phyloP scores from a whole-genome alignment of 2,329 filamentous ascomycete genomes.

The Ophiostoma perfectum region DNA sequence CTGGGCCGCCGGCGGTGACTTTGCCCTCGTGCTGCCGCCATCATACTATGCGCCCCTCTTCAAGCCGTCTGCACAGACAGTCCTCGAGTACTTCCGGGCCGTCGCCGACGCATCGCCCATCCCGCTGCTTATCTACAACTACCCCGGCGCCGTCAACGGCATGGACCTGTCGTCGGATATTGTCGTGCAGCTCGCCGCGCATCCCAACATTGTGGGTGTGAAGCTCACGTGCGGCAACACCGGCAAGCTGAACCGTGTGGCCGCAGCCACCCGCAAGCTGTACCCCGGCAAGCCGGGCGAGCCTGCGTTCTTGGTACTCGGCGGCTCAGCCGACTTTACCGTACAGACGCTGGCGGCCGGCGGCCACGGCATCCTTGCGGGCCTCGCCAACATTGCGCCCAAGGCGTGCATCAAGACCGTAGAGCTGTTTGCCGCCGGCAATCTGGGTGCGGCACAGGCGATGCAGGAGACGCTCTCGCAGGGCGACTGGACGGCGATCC shows the following conservation, averaged over 20 bases:
- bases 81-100: conserved; percentile 60
- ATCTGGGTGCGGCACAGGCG: conserved; percentile 54
- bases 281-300: conserved; percentile 28
- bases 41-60: conserved; percentile 69
- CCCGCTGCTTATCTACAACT: conserved; percentile 66
- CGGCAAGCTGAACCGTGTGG: conserved; percentile 61
- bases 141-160: conserved; percentile 57
- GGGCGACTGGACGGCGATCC: conserved; percentile 68
- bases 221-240: conserved; percentile 68
- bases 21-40: conserved; percentile 69
- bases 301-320: conserved; percentile 59
- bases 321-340: conserved; percentile 67
- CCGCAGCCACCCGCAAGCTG: conserved; percentile 48
- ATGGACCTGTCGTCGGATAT: conserved; percentile 60
- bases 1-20: conserved; percentile 64
- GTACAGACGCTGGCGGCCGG: conserved; percentile 63
- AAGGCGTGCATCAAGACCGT: conserved; percentile 58
- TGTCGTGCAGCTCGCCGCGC: conserved; percentile 53
- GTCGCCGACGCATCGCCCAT: conserved; percentile 60
- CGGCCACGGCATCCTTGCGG: conserved; percentile 65
- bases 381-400: conserved; percentile 66
- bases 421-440: conserved; percentile 54
- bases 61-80: conserved; percentile 53
- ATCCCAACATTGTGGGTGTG: conserved; percentile 62
- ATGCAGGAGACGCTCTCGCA: conserved; percentile 61